Evolutionary conservation across 805 yeast species (phyloP), one percentile per base, ranked within the genome.

Genomic region (Metschnikowia sp.): DNA sequence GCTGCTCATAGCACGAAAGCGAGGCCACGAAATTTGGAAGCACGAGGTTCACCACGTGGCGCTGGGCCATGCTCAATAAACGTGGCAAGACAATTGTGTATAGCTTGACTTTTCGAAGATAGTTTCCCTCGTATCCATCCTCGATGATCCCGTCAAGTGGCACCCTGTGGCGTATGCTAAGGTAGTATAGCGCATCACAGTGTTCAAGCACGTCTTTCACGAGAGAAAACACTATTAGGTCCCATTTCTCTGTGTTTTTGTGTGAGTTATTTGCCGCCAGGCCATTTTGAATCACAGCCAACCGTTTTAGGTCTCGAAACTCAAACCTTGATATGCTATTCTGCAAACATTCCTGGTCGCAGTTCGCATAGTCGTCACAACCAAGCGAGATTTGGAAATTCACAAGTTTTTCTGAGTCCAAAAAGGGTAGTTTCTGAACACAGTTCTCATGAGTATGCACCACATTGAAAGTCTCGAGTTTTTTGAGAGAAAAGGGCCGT

Each of bases 81-180:
- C 69, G 57, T 0, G 87, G 86, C 5, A 84, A 59, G 0, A 75
- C 64, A 0, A 65, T 61, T 22, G 73, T 72, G 55, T 75, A 84
- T 10, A 86, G 56, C 29, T 69, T 73, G 44, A 79, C 70, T 56
- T 89, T 74, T 50, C 89, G 75, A 7, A 77, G 59, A 54, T 81
- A 84, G 55, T 86, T 86, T 0, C 95, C 95, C 57, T 86, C 92
- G 36, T 82, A 77, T 2, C 88, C 88, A 60, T 84, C 86, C 13
- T 63, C 68, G 11, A 82, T 74, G 18, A 41, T 40, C 2, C 59
- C 60, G 57, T 78, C 79, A 2, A 61, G 33, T 2, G 88, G 86
- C 3, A 85, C 78, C 28, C 69, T 70, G 60, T 85, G 90, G 15
- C 75, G 69, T n/a, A 86, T 69, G 9, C 77, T 67, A 15, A 86